Evolutionary conservation across 1,284 basidiomycete genomes (phyloP), one percentile per base, ranked within the genome.

Genomic region (Flammula alnicola): DNA sequence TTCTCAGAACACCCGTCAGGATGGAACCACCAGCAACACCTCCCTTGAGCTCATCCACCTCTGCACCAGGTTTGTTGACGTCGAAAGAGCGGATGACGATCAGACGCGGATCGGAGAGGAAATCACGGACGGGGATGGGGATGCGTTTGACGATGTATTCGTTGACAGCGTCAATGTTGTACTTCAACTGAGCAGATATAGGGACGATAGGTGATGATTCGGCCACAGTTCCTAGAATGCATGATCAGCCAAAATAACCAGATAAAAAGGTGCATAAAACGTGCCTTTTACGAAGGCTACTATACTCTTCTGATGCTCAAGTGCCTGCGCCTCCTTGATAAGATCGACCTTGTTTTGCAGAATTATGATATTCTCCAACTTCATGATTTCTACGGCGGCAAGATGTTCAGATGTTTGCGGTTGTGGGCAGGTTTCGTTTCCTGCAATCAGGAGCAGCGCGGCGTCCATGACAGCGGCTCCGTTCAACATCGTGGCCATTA

Each of bases 71-170:
- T 75, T 98, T 98, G 83, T 99, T 99, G 70, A 99, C 96, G 71
- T 99, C 97, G 74, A 99, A 99, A n/a, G 95, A 98, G 63, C 95
- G 93, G 69, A 99, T 99, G 67, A 99, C 95, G 63, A 99, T 98
- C 59, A 99, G 85, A 40, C 89, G 86, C 0, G 96, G 94, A 58
- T 93, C 86, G 35, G 94, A 88, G 30, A 86, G 81, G 71, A 99
- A 99, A 77, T 99, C 91, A 56, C 96, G 91, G 30, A 88, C 76
- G 31, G 96, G 96, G 38, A 98, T 91, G 8, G 96, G 93, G 61
- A 99, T 98, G 51, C 91, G 86, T 71, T 94, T 96, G 61, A 96
- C 94, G 68, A 99, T 96, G 77, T 98, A 98, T 67, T 98, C 95
- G 76, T 97, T 97, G 44, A 99, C 95, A n/a, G 96, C 95, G 65